A percentile compares a stretch with the other conserved stretches of the same genome.
These are phyloP conservation scores for Macrolepiota fuliginosa DNA, from an alignment of 768 basidiomycete species.

Conservation along the genomic window DNA sequence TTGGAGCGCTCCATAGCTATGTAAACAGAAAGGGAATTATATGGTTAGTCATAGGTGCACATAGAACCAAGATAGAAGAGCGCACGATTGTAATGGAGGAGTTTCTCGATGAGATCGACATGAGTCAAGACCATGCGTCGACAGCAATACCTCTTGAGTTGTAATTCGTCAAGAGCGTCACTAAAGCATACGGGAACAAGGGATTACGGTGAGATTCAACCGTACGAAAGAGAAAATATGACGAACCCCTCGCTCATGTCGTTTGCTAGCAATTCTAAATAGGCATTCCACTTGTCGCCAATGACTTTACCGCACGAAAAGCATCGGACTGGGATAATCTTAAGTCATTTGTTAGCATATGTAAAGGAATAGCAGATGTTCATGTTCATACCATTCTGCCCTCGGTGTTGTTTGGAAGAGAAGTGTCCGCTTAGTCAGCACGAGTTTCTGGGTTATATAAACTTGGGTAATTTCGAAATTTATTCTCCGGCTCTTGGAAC, in stretches of 20 bases:
- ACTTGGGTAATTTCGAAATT: neutral
- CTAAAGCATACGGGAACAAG: conserved; percentile 33
- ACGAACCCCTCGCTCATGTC: conserved; percentile 89
- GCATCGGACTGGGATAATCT: conserved; percentile 97
- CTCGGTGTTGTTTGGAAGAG: neutral
- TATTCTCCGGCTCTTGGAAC: neutral
- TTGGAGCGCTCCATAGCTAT: conserved; percentile 51
- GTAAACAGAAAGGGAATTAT: neutral
- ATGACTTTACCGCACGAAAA: conserved; percentile 98
- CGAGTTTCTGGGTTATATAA: neutral
- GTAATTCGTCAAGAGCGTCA: conserved; percentile 85
- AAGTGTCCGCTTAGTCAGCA: neutral
- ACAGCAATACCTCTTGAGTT: conserved; percentile 94
- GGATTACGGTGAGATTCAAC: neutral
- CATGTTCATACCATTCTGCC: neutral
- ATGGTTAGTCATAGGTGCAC: neutral
- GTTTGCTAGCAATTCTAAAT: conserved; percentile 75
- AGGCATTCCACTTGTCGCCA: conserved; percentile 93
- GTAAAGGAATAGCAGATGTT: neutral
- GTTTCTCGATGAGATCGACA: conserved; percentile 96
- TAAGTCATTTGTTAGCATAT: neutral
- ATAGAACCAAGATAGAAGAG: conserved; percentile 12
- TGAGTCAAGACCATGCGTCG: conserved; percentile 96
- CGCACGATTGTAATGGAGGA: conserved; percentile 94
- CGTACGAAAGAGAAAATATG: neutral